Evolutionary conservation across 129 eudicot genomes (phyloP).

Genomic region (Centella asiatica): DNA sequence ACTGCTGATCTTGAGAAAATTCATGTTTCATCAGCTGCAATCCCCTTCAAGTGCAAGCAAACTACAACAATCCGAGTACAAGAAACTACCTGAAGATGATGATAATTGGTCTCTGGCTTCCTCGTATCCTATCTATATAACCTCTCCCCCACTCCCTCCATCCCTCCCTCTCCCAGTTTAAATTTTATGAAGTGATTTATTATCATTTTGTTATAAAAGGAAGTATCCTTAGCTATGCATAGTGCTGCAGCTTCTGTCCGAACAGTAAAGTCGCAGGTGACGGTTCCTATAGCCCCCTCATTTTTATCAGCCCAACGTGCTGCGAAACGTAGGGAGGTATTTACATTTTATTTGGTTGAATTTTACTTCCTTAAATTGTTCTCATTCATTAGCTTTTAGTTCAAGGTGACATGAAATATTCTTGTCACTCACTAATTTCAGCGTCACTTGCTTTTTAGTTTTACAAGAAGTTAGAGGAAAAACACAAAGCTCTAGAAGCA

Average conservation of each 20-base stretch:
- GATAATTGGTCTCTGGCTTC: slow-evolving; percentile 91
- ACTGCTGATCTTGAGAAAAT: slow-evolving; percentile 19
- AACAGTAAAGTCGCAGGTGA: slow-evolving; percentile 47
- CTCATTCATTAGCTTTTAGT: not conserved
- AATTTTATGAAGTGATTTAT: not conserved
- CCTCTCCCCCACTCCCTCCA: not conserved
- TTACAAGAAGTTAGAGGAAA: slow-evolving; percentile 76
- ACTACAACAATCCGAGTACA: slow-evolving; percentile 19
- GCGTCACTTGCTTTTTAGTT: slow-evolving; percentile 32
- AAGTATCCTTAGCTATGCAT: slow-evolving; percentile 44
- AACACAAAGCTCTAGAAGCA: slow-evolving; percentile 79
- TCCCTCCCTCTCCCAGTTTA: not conserved
- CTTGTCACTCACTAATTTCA: not conserved
- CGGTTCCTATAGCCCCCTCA: slow-evolving; percentile 85
- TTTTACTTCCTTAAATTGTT: too few relatives aligned
- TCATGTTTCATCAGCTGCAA: slow-evolving; percentile 33
- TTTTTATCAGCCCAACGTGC: slow-evolving; percentile 55
- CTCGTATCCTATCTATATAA: slow-evolving; percentile 80
- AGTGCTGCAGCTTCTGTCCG: slow-evolving; percentile 72
- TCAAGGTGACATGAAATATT: not conserved
- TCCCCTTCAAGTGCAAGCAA: slow-evolving; percentile 40
- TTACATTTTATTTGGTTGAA: not conserved
- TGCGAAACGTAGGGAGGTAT: slow-evolving; percentile 78
- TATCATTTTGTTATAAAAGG: slow-evolving; percentile 1
- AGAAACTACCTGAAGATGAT: slow-evolving; percentile 59